These are phyloP conservation scores for Magnolia kwangsiensis DNA, from an alignment of 164 flowering plant species.

Conservation along the genomic window DNA sequence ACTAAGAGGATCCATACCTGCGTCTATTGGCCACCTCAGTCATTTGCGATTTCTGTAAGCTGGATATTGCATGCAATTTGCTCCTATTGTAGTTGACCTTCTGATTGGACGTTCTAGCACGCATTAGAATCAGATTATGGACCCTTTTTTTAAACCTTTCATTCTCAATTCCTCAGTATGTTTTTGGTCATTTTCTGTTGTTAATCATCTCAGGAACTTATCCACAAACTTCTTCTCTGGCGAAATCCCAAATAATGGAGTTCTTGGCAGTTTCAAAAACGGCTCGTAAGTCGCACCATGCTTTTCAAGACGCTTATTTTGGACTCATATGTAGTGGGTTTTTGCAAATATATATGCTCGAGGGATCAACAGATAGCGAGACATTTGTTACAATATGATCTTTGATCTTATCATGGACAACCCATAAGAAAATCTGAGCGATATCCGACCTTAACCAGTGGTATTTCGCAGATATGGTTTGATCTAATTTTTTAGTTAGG, in stretches of 20 bases:
- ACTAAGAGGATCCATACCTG: slow-evolving; percentile 79
- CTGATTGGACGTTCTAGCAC: too few relatives aligned
- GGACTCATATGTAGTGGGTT: background rate
- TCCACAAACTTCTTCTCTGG: slow-evolving; percentile 91
- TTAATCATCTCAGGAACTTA: slow-evolving; percentile 54
- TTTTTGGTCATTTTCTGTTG: background rate
- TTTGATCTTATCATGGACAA: too few relatives aligned
- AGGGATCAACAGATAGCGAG: too few relatives aligned
- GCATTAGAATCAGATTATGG: too few relatives aligned
- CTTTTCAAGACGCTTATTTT: background rate
- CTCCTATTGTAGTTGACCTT: background rate
- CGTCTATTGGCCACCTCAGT: slow-evolving; percentile 68
- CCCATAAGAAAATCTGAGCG: too few relatives aligned
- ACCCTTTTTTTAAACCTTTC: background rate
- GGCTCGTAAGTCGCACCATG: slow-evolving; percentile 55
- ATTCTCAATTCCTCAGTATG: background rate
- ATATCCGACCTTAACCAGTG: too few relatives aligned
- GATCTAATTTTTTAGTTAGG: too few relatives aligned
- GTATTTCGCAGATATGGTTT: too few relatives aligned
- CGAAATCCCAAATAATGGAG: slow-evolving; percentile 83
- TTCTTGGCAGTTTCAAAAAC: slow-evolving; percentile 57
- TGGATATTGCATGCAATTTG: background rate
- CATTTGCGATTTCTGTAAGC: slow-evolving; percentile 71
- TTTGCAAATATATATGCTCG: background rate
- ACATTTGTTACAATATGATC: too few relatives aligned